Base-by-base conservation (phyloP, 495 filamentous ascomycete species). In the Daldinia caldariorum region DNA sequence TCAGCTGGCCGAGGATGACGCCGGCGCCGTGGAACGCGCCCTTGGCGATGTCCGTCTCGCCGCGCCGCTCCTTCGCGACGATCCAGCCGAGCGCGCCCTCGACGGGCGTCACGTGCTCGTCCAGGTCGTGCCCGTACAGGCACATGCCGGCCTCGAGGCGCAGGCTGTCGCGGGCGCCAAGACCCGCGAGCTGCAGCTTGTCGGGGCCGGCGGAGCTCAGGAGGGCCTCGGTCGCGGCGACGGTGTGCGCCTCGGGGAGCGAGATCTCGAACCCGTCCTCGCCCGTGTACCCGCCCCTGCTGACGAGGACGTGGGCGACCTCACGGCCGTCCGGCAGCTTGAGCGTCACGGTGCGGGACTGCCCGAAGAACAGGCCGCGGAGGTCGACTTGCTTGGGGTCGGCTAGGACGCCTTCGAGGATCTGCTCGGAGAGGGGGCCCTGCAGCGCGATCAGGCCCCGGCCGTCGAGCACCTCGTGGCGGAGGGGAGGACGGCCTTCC, bases 251-350 rank as follows among this genome's bases (percentile, higher is more conserved):
- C 4, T 83, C 82, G 0, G 89, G 88, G 66, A 97, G 90, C 35
- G 91, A 93, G 73, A 99, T 94, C 83, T 99, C 95, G 80, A 99
- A 99, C 29, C 95, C 95, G 77, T 99, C 95, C 81, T 99, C 95
- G 61, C 95, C 95, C 0, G 95, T 99, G 81, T 99, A 99, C 1
- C 95, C 95, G 10, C 90, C 94, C 45, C 95, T 86, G 69, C 91
- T 93, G 70, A 97, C 88, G 18, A 96, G 85, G 37, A 97, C 80
- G 0, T 84, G 84, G n/a, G 81, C 74, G 13, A 85, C 79, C 34
- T 78, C 77, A 62, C 80, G 80, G 26, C 41, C 58, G 31, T 81
- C 70, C 22, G 77, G 77, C 32, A 88, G 73, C 26, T 80, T 84
- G 20, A 91, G 79, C 66, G 82, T 79, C 16, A 89, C 78, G 63